Evolutionary conservation across 768 basidiomycete species (phyloP), one percentile per base, ranked within the genome.

Genomic region (Pulveroboletus ravenelii): DNA sequence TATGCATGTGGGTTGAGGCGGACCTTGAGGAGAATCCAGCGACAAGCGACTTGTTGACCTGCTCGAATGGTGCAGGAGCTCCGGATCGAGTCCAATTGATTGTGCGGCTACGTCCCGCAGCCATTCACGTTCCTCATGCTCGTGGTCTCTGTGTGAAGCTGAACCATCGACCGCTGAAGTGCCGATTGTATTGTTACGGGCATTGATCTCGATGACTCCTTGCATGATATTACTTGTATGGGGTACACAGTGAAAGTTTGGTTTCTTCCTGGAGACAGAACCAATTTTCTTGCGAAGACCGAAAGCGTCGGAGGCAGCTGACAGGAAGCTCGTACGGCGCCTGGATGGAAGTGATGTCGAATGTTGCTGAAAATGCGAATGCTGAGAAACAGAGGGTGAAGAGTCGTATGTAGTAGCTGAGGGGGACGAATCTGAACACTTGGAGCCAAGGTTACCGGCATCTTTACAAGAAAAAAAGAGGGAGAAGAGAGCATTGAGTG

Each of bases 51-150:
- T 53, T 1, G 56, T 47, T 6, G 55, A 54, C 40, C 40, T 57
- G 54, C 64, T 67, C 5, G 68, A 55, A 31, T 69, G 64, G 23
- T 77, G 74, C n/a, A 76, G 60, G 39, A 80, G 71, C 31, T 75
- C 76, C 10, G 79, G 77, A 48, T 73, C 77, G 30, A 89, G 72
- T 6, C 89, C 89, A 41, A 91, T 82, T 12, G 84, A 79, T 59
- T 87, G 82, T 0, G 88, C 89, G 15, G 89, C 89, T 35, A 78
- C 81, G 48, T 85, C 84, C 30, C 87, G 73, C 30, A 91, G 69
- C n/a, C 86, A 79, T 54, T 85, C 79, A 10, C 89, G 79, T 58
- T 90, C 88, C 60, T 84, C 82, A 42, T 78, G 74, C 59, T 90
- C 88, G 40, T 73, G 77, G 55, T 86, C 81, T 41, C 13, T 54